Evolutionary conservation across 2,329 filamentous ascomycete genomes (phyloP), one percentile per base, ranked within the genome.

Genomic region (Madurella mycetomatis): DNA sequence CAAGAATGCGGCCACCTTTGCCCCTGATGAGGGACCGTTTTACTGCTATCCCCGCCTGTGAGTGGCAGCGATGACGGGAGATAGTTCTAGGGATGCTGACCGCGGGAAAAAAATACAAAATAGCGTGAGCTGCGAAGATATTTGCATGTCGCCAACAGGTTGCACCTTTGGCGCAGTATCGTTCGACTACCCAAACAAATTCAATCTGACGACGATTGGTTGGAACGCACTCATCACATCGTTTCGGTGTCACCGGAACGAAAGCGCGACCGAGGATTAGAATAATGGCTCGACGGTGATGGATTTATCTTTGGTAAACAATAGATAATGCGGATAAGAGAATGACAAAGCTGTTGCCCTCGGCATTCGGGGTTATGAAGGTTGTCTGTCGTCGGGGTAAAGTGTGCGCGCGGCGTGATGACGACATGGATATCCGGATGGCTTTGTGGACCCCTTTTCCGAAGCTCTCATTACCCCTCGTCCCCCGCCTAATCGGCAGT

Each of bases 111-210:
- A n/a, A n/a, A n/a, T n/a, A n/a, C n/a, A n/a, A n/a, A 16, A 49
- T 13, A 62, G 60, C 25, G 56, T 63, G 50, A 52, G 64, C 19
- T 81, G 79, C 63, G 67, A 67, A 34, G 68, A 65, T 18, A 68
- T 73, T 56, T 82, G 78, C 71, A 74, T 49, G 4, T 79, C 77
- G 45, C 77, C 77, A 2, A 75, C 73, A 43, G 79, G 78, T 37
- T 82, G 79, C 67, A 80, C 78, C 0, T 72, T 78, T 55, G 79
- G 78, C 37, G 62, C 70, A 8, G 69, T 82, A 47, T 71, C 72
- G 60, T 80, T 73, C 59, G 60, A 65, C 57, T 76, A 74, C 62
- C 62, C 68, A 53, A 52, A 77, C 69, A 80, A 79, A 67, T 75
- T 69, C 64, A 71, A 81, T 62, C 62, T 81, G 49, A 66, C 69